phyloP scores from a whole-genome alignment of 371 early-diverging fungal species.

The Gilbertella persicaria region DNA sequence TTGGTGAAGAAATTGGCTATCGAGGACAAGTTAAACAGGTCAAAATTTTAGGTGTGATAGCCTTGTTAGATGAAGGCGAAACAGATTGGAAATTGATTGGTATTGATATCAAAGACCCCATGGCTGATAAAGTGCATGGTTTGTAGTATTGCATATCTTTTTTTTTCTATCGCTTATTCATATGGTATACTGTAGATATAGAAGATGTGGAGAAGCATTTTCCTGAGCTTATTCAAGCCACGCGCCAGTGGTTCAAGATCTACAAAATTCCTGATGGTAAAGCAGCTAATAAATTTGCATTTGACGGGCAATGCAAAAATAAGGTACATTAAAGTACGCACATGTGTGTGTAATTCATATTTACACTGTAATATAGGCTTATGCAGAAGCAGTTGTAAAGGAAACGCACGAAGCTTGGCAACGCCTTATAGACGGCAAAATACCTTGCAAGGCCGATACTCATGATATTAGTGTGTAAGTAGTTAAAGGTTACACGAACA shows the following conservation, averaged over 20 bases:
- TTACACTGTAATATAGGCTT: no score
- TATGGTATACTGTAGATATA: constrained; percentile 63
- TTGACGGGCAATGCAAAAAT: constrained; percentile 89
- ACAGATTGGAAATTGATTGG: constrained; percentile 99
- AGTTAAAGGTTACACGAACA: constrained; percentile 1
- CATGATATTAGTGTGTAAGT: constrained; percentile 34
- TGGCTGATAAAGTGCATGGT: constrained; percentile 90
- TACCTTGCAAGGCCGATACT: constrained; percentile 42
- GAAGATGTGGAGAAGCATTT: constrained; percentile 96
- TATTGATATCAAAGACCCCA: constrained; percentile 95
- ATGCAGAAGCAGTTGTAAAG: constrained; percentile 52
- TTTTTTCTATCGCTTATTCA: neutral
- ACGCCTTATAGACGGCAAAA: constrained; percentile 43
- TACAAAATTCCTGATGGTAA: constrained; percentile 99
- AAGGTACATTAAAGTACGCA: constrained; percentile 45
- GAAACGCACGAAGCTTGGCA: constrained; percentile 65
- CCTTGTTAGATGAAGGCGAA: constrained; percentile 98
- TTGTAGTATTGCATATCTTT: neutral
- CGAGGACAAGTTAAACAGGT: constrained; percentile 98
- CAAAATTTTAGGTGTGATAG: constrained; percentile 98
- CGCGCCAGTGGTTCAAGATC: constrained; percentile 99
- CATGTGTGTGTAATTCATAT: no score
- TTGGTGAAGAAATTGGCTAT: constrained; percentile 90
- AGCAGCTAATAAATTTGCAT: constrained; percentile 98
- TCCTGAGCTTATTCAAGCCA: constrained; percentile 96